Conservation (phyloP, 23 red algal genomes). For the Chondrus crispus region DNA sequence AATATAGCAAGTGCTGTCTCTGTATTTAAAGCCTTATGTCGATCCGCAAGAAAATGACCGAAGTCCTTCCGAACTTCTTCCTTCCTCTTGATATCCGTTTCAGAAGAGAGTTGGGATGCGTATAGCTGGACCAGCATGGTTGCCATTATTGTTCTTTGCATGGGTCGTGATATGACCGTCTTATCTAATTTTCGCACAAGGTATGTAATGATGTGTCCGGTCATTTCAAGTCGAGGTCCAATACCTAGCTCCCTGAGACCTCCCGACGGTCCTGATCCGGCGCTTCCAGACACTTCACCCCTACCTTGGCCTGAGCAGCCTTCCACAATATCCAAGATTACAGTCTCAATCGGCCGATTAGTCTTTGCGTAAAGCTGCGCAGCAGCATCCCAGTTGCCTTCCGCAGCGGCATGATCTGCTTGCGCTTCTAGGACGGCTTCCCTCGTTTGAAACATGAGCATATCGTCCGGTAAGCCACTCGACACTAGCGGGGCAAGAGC, state of each 20-base stretch:
- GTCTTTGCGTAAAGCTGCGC: conserved; percentile 54
- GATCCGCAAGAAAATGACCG: conserved; percentile 59
- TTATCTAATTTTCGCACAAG: conserved; percentile 50
- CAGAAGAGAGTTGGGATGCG: conserved; percentile 28
- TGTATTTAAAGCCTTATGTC: conserved; percentile 32
- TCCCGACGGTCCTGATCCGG: not conserved
- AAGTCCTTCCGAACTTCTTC: conserved; percentile 60
- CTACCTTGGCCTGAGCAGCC: not conserved
- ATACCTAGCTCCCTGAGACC: conserved; percentile 1
- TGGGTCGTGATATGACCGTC: conserved; percentile 23
- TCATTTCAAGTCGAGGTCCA: not conserved
- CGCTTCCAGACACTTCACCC: not conserved
- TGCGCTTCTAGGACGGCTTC: conserved; percentile 63
- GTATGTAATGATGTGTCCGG: conserved; percentile 55
- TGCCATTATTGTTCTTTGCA: conserved; percentile 56
- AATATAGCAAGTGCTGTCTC: conserved; percentile 37
- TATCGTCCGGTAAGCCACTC: conserved; percentile 38
- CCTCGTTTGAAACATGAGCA: conserved; percentile 22
- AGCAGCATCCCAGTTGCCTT: conserved; percentile 61
- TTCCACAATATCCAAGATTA: conserved; percentile 46
- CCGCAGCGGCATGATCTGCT: conserved; percentile 39
- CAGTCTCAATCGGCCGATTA: conserved; percentile 53
- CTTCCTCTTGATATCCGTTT: conserved; percentile 5
- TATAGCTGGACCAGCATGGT: conserved; percentile 63
- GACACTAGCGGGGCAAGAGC: conserved; percentile 63